Evolutionary conservation across 1,284 basidiomycete genomes (phyloP).

Genomic region (Boletus coffeatus): DNA sequence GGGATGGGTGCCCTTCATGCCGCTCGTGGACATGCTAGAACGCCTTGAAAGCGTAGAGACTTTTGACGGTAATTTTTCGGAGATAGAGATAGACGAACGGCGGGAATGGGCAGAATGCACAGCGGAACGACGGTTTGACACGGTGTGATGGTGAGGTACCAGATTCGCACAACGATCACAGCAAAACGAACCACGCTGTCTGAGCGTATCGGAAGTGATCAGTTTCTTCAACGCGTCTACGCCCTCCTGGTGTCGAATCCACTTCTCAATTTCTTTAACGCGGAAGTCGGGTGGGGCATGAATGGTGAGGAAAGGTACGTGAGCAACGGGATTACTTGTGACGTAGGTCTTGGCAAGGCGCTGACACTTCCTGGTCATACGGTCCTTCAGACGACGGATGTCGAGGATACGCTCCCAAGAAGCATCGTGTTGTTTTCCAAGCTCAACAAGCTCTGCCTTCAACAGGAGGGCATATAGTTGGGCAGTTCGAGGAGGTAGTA

Average conservation of each 20-base stretch:
- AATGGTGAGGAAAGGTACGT: slow-evolving; percentile 51
- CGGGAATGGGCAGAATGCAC: slow-evolving; percentile 24
- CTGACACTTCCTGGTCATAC: slow-evolving; percentile 73
- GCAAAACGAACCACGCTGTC: slow-evolving; percentile 30
- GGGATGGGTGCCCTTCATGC: background rate
- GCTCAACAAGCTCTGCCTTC: slow-evolving; percentile 52
- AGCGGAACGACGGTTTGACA: slow-evolving; percentile 27
- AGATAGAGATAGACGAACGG: slow-evolving; percentile 20
- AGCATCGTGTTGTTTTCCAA: slow-evolving; percentile 47
- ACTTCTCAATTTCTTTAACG: slow-evolving; percentile 71
- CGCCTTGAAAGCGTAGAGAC: slow-evolving; percentile 19
- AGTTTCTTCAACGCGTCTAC: slow-evolving; percentile 23
- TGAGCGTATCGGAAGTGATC: slow-evolving; percentile 17
- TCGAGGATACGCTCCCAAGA: slow-evolving; percentile 63
- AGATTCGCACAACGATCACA: slow-evolving; percentile 33
- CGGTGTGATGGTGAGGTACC: slow-evolving; percentile 29
- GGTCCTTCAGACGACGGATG: slow-evolving; percentile 70
- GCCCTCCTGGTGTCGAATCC: slow-evolving; percentile 46
- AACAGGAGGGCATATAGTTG: slow-evolving; percentile 62
- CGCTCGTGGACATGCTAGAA: slow-evolving; percentile 11
- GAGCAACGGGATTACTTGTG: slow-evolving; percentile 34
- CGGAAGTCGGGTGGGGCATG: slow-evolving; percentile 66
- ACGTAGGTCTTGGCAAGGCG: slow-evolving; percentile 43
- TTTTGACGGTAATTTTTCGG: slow-evolving; percentile 17
- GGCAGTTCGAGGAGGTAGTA: slow-evolving; percentile 66